Base-by-base conservation (phyloP, 768 basidiomycete species). In the Mycena sanguinolenta region DNA sequence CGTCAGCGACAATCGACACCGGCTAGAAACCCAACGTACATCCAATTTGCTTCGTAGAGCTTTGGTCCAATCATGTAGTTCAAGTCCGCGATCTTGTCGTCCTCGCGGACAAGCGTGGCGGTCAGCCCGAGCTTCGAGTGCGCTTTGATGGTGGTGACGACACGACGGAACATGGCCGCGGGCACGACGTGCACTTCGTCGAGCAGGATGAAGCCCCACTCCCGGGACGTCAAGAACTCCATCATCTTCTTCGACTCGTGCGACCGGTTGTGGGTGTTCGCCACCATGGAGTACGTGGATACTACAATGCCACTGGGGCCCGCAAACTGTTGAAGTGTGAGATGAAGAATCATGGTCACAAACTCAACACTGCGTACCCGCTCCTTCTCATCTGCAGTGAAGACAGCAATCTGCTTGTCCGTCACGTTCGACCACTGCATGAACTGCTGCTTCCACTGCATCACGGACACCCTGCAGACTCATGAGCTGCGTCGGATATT, bases 41-140 rank as follows among this genome's bases (percentile, higher is more conserved):
- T 99, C 98, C 98, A 99, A 79, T 99, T 99, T 6, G 98, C 98
- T 82, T 99, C 98, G 78, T 99, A 99, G 34, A 99, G 87, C 82
- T 99, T 99, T 13, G 98, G 98, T 9, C 98, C 98, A 79, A 99
- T 99, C 92, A 99, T 95, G 77, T 99, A 99, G 78, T 99, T 99
- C 65, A 99, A 85, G 82, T 99, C 98, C 19, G 93, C 92, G 77
- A 99, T 99, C 84, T 98, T 98, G 80, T 99, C 98, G 77, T 99
- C 98, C 82, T 99, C 98, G 68, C 98, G 93, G 28, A 99, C 98
- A 49, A 99, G 91, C 3, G 98, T 99, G 4, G 98, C 98, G 49
- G 98, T 99, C 57, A 99, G 85, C 14, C 98, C 98, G 30, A 99
- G 90, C 82, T 99, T 99, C 4, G 98, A 96, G 81, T 99, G 98